Evolutionary conservation across 805 yeast species (phyloP).

Genomic region (Yarrowia porcina): DNA sequence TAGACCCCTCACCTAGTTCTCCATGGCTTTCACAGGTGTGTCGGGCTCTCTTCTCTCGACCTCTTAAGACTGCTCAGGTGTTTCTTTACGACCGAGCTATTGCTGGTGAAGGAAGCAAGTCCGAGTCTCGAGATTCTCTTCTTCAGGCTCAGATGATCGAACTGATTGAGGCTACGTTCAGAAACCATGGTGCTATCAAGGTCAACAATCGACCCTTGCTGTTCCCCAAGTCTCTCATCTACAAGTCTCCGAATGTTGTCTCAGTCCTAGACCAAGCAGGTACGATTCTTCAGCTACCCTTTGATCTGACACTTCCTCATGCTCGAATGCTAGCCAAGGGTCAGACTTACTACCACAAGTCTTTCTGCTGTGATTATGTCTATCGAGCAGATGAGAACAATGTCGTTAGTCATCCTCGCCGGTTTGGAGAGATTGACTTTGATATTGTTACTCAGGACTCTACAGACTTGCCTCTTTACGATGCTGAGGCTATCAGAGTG

Average conservation of each 20-base stretch:
- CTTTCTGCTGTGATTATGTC: slow-evolving; percentile 75
- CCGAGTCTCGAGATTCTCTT: slow-evolving; percentile 35
- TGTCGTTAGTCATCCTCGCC: slow-evolving; percentile 65
- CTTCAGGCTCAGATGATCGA: slow-evolving; percentile 59
- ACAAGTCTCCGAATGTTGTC: slow-evolving; percentile 62
- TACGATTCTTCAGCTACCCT: slow-evolving; percentile 81
- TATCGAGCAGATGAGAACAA: slow-evolving; percentile 61
- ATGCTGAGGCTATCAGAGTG: slow-evolving; percentile 85
- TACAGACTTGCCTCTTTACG: slow-evolving; percentile 54
- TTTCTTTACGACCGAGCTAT: slow-evolving; percentile 61
- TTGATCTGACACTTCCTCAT: slow-evolving; percentile 83
- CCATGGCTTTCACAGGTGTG: slow-evolving; percentile 94
- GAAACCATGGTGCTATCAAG: slow-evolving; percentile 83
- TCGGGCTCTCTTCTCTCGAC: slow-evolving; percentile 78
- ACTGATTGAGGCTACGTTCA: slow-evolving; percentile 61
- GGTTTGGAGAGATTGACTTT: slow-evolving; percentile 79
- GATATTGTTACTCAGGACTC: slow-evolving; percentile 63
- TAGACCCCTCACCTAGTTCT: slow-evolving; percentile 70
- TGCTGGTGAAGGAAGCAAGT: slow-evolving; percentile 31
- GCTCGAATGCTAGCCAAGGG: slow-evolving; percentile 77
- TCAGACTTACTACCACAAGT: slow-evolving; percentile 53
- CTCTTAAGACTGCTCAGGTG: slow-evolving; percentile 80
- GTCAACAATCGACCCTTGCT: slow-evolving; percentile 60
- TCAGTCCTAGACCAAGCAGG: slow-evolving; percentile 86
- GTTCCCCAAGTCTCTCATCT: slow-evolving; percentile 79